Conservation (phyloP, 1,284 basidiomycete genomes). For the Ceratobasidium sp. region DNA sequence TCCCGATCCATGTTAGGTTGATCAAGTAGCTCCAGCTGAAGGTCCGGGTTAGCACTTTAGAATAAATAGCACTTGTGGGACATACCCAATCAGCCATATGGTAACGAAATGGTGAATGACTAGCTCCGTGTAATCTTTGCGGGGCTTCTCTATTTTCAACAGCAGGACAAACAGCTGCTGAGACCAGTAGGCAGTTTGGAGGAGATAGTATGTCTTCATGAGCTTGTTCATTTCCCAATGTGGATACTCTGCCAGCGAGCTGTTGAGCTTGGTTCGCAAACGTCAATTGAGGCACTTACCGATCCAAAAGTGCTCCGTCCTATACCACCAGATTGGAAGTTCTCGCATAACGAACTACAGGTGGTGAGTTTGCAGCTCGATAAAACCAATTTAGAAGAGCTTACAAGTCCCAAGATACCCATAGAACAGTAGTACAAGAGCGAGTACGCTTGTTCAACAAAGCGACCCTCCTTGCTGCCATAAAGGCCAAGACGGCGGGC, state of each 20-base stretch:
- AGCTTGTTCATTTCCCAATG: constrained; percentile 88
- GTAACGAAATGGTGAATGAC: constrained; percentile 93
- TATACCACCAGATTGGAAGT: constrained; percentile 92
- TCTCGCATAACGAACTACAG: constrained; percentile 84
- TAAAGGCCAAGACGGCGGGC: constrained; percentile 78
- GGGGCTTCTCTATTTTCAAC: constrained; percentile 89
- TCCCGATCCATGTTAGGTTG: constrained; percentile 87
- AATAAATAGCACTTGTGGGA: not conserved
- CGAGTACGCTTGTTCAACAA: constrained; percentile 93
- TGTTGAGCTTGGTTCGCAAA: not conserved
- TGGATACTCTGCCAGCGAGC: constrained; percentile 74
- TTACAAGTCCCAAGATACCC: constrained; percentile 81
- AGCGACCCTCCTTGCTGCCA: constrained; percentile 79
- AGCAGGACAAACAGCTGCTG: constrained; percentile 93
- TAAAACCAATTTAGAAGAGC: constrained; percentile 54
- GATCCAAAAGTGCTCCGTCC: constrained; percentile 85
- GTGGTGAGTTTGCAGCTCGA: not conserved
- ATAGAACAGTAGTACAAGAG: constrained; percentile 81
- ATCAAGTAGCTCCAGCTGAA: constrained; percentile 87
- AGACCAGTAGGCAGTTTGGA: constrained; percentile 91
- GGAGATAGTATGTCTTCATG: constrained; percentile 93
- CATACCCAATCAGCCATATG: constrained; percentile 90
- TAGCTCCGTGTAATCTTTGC: constrained; percentile 91
- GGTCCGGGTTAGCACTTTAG: constrained; percentile 28
- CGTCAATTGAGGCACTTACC: constrained; percentile 58